These are phyloP conservation scores for Aspergillus bombycis DNA, from an alignment of 2,329 filamentous ascomycete species.

Conservation along the genomic window DNA sequence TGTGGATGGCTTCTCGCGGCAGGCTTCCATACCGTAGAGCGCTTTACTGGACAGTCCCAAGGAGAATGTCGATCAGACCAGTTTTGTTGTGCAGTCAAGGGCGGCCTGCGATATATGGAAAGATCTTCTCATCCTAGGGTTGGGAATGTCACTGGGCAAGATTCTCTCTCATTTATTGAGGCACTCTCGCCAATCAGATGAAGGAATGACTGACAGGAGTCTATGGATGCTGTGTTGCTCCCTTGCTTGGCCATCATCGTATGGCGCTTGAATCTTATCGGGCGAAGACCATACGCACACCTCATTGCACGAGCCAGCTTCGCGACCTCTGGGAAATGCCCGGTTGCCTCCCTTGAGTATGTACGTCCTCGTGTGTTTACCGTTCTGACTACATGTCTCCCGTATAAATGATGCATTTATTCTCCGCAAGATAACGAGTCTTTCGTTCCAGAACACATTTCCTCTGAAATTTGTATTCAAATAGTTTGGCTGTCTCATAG, in stretches of 20 bases:
- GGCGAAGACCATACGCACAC: not conserved
- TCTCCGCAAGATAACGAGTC: not conserved
- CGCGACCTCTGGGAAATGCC: not conserved
- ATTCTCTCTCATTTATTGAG: not conserved
- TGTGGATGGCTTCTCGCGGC: not conserved
- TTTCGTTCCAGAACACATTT: not conserved
- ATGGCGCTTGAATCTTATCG: slow-evolving; percentile 7
- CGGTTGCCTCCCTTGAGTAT: not conserved
- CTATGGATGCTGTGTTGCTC: not conserved
- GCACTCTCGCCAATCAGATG: not conserved
- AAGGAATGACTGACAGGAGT: not conserved
- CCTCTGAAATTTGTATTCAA: not conserved
- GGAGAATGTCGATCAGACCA: slow-evolving; percentile 6
- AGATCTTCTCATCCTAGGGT: not conserved
- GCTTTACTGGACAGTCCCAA: not conserved
- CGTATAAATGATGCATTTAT: not conserved
- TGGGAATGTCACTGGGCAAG: slow-evolving; percentile 1
- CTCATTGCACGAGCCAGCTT: not conserved
- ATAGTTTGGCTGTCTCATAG: not conserved
- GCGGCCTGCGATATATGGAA: not conserved
- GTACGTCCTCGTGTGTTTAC: not conserved
- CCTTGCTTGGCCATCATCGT: slow-evolving; percentile 1
- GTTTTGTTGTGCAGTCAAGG: slow-evolving; percentile 15
- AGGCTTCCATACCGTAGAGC: not conserved
- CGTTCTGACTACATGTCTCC: not conserved